Conservation (phyloP, 805 yeast genomes). For the Metschnikowia koreensis region DNA sequence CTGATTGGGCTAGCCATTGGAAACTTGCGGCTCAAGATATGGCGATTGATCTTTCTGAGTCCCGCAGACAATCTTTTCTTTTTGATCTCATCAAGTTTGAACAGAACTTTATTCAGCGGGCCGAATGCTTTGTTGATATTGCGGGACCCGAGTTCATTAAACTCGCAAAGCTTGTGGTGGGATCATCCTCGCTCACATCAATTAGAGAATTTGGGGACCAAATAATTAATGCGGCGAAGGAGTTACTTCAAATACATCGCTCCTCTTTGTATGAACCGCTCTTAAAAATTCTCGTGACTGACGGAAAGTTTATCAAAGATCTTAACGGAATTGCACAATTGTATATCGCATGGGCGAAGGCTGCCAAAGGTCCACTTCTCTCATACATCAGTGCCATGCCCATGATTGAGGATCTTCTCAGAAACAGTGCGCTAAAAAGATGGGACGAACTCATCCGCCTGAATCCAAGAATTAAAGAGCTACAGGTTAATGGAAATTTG, state of each 20-base stretch:
- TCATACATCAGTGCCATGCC: slow-evolving; percentile 62
- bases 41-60: slow-evolving; percentile 47
- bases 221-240: slow-evolving; percentile 56
- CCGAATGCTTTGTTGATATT: slow-evolving; percentile 56
- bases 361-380: slow-evolving; percentile 53
- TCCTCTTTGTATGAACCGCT: slow-evolving; percentile 56
- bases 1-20: slow-evolving; percentile 70
- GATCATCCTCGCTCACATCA: slow-evolving; percentile 16
- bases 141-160: slow-evolving; percentile 43
- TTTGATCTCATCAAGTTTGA: slow-evolving; percentile 75
- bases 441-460: slow-evolving; percentile 59
- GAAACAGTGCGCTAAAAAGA: slow-evolving; percentile 48
- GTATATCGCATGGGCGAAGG: slow-evolving; percentile 60
- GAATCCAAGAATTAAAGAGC: slow-evolving; percentile 47
- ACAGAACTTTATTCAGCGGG: slow-evolving; percentile 65
- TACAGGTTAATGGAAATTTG: slow-evolving; percentile 40
- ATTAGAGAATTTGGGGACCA: slow-evolving; percentile 54
- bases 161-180: slow-evolving; percentile 25
- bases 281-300: slow-evolving; percentile 51
- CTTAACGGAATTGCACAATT: slow-evolving; percentile 52
- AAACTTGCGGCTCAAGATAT: slow-evolving; percentile 54
- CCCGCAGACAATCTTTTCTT: slow-evolving; percentile 69
- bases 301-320: slow-evolving; percentile 65
- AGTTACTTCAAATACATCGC: slow-evolving; percentile 55
- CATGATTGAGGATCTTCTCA: slow-evolving; percentile 54